phyloP scores from a whole-genome alignment of 1,139 yeast species.

The Yamadazyma atmosphaerica region DNA sequence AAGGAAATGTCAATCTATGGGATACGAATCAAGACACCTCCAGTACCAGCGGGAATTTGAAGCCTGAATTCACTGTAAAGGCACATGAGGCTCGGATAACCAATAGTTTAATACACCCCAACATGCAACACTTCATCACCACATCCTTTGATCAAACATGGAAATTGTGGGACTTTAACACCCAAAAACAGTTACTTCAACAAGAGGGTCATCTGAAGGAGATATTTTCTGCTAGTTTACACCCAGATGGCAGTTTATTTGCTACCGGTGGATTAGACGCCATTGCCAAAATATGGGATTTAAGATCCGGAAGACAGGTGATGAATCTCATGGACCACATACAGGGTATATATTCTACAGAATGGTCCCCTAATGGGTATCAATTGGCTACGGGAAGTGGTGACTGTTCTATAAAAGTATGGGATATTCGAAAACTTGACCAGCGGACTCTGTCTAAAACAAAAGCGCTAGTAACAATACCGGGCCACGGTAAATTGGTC shows the following conservation, averaged over 20 bases:
- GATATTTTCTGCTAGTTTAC: conserved; percentile 63
- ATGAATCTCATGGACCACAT: conserved; percentile 66
- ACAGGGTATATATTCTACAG: conserved; percentile 67
- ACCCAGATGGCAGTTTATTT: conserved; percentile 75
- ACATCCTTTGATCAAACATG: conserved; percentile 89
- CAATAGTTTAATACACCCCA: conserved; percentile 67
- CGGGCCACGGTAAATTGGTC: conserved; percentile 76
- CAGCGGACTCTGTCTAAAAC: conserved; percentile 13
- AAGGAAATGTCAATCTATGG: conserved; percentile 57
- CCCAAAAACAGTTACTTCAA: conserved; percentile 28
- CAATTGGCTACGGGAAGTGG: conserved; percentile 83
- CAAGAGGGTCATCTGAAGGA: conserved; percentile 91
- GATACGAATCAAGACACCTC: conserved; percentile 11
- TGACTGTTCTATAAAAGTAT: conserved; percentile 75
- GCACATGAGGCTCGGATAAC: conserved; percentile 63
- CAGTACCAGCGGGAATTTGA: background rate
- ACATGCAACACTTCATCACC: conserved; percentile 54
- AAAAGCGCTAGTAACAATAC: conserved; percentile 54
- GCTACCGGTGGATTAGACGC: conserved; percentile 85
- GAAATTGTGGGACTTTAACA: conserved; percentile 79
- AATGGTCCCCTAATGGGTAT: conserved; percentile 77
- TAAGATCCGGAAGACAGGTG: conserved; percentile 72
- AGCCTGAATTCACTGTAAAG: conserved; percentile 17
- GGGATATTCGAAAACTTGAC: conserved; percentile 70
- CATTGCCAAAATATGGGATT: conserved; percentile 77